Evolutionary conservation across 306 rosid genomes (phyloP), one percentile per base, ranked within the genome.

Genomic region (Cicer cuneatum): DNA sequence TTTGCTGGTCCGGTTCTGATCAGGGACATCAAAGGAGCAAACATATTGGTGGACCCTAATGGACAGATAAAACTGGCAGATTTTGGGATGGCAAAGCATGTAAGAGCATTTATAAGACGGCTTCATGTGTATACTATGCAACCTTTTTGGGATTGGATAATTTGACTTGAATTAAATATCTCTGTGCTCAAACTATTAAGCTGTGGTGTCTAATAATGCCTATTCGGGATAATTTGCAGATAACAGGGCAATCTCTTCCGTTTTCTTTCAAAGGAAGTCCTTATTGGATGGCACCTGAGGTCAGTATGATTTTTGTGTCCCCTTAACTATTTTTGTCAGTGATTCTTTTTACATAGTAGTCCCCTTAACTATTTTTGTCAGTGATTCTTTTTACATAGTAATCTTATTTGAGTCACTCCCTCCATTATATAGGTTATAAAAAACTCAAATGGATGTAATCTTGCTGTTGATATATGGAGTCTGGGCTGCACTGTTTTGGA

Each of bases 271-370:
- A 93, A 84, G 98, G 98, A 71, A 93, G 98, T 82, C 98, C 98
- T 72, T 91, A 89, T 74, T 93, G 98, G 98, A 89, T 93, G 98
- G 98, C 98, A 69, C 97, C 98, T 62, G 98, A 93, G 97, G 98
- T 93, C 63, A 69, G 73, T 84, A 46, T 71, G 48, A 65, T 79
- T 75, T 72, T 54, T 40, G 41, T 13, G 18, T 66, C 37, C 24
- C 6, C 39, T 40, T 48, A 29, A 65, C 12, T 48, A 10, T 16
- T 59, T 66, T 60, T 78, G 71, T 48, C 48, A 24, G 58, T 57
- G 74, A 54, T 79, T 68, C 46, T 41, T 49, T 18, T 2, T 14
- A 10, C 13, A 11, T 71, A 48, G 57, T 68, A 21, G 69, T 49
- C 72, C 24, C 6, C 39, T 40, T 48, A 29, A 65, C 12, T 48